Percentiles rank a stretch among this genome's conserved stretches.
These are phyloP conservation scores for Trichothecium roseum DNA, from an alignment of 2,329 filamentous ascomycete species.

Conservation along the genomic window DNA sequence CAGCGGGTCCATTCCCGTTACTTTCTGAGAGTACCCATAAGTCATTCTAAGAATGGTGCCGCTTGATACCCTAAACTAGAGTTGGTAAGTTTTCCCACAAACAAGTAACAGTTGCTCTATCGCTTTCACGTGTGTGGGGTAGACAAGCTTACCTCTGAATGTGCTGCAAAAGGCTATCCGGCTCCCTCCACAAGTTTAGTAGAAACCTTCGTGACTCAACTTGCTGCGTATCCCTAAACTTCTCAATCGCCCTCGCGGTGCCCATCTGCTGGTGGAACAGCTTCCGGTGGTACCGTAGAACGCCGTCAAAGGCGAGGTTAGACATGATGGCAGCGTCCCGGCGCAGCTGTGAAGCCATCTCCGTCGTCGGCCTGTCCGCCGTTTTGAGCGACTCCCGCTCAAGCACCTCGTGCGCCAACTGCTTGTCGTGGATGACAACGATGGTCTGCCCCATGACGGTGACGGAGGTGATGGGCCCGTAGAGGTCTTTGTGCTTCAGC, in stretches of 20 bases:
- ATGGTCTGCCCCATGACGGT: slow-evolving; percentile 19
- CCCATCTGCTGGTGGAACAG: slow-evolving; percentile 18
- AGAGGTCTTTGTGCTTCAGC: slow-evolving; percentile 21
- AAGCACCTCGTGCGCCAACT: slow-evolving; percentile 22
- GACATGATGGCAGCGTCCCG: slow-evolving; percentile 8
- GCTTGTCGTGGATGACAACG: slow-evolving; percentile 26
- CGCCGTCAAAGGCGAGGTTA: slow-evolving; percentile 9
- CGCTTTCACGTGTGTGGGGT: too few relatives aligned
- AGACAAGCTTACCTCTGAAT: slow-evolving; percentile 14
- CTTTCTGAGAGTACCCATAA: slow-evolving; percentile 12
- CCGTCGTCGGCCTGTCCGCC: slow-evolving; percentile 7
- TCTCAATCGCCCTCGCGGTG: slow-evolving; percentile 8
- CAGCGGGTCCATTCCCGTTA: slow-evolving; percentile 7
- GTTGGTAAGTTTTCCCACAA: slow-evolving; percentile 10
- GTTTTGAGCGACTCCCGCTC: slow-evolving; percentile 12
- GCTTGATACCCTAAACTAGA: slow-evolving; percentile 9
- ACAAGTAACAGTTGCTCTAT: too few relatives aligned
- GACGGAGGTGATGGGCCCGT: slow-evolving; percentile 16
- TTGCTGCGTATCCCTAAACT: slow-evolving; percentile 14
- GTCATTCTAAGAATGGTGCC: slow-evolving; percentile 13
- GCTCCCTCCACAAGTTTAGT: slow-evolving; percentile 11
- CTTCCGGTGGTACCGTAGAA: slow-evolving; percentile 13
- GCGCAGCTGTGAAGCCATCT: slow-evolving; percentile 6
- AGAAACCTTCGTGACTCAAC: slow-evolving; percentile 15
- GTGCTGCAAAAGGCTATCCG: slow-evolving; percentile 11